These are phyloP conservation scores for Scolecobasidium constrictum DNA, from an alignment of 2,329 filamentous ascomycete species.

Conservation along the genomic window DNA sequence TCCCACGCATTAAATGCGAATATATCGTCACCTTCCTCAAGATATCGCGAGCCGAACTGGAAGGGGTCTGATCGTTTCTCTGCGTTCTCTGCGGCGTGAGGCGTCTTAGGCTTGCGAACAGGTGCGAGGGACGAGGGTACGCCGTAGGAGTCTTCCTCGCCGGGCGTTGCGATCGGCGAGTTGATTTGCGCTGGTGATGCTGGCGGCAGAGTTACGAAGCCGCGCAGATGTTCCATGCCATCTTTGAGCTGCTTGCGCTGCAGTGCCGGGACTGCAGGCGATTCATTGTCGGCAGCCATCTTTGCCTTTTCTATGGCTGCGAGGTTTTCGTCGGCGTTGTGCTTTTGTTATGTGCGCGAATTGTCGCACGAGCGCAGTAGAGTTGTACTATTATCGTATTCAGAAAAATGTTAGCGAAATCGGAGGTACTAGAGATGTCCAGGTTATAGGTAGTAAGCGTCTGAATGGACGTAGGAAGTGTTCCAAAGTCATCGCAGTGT, in stretches of 20 bases:
- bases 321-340: neutral
- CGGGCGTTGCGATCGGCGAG: constrained; percentile 6
- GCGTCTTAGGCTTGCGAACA: constrained; percentile 26
- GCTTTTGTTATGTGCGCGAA: neutral
- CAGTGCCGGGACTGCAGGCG: too few relatives aligned
- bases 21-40: constrained; percentile 76
- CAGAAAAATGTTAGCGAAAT: too few relatives aligned
- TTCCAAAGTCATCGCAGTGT: too few relatives aligned
- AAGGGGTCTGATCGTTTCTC: constrained; percentile 87
- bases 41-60: constrained; percentile 81
- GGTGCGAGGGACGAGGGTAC: constrained; percentile 36
- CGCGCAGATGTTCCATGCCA: constrained; percentile 42
- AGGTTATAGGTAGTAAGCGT: too few relatives aligned
- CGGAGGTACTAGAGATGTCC: too few relatives aligned
- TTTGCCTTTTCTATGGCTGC: neutral
- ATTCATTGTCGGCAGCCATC: neutral
- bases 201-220: constrained; percentile 31
- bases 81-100: constrained; percentile 50
- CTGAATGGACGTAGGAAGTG: too few relatives aligned
- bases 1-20: constrained; percentile 99
- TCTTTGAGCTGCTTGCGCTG: constrained; percentile 36
- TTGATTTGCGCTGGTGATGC: constrained; percentile 9
- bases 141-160: constrained; percentile 35
- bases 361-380: too few relatives aligned
- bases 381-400: too few relatives aligned